Conservation (phyloP, 129 eudicot species). For the Escallonia rubra region DNA sequence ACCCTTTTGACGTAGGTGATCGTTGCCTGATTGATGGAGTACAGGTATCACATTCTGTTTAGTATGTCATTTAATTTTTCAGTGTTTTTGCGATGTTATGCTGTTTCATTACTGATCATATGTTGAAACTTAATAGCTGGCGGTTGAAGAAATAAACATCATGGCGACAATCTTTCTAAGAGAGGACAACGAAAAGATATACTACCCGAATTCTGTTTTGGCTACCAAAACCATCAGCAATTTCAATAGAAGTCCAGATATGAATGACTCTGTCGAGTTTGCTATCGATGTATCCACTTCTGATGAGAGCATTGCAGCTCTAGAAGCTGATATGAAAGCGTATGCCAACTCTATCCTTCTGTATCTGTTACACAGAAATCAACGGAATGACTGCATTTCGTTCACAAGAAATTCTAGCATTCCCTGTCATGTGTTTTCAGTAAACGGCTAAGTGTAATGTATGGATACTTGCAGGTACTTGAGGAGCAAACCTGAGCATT, state of each 20-base stretch:
- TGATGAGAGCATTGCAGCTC: conserved; percentile 43
- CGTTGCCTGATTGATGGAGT: conserved; percentile 70
- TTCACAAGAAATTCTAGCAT: background rate
- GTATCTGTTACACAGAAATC: too few relatives aligned
- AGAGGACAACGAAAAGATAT: conserved; percentile 63
- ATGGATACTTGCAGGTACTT: background rate
- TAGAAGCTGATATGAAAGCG: conserved; percentile 51
- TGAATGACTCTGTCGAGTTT: conserved; percentile 62
- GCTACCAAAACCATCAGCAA: conserved; percentile 70
- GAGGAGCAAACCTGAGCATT: background rate
- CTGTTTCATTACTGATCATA: too few relatives aligned
- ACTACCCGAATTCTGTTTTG: conserved; percentile 62
- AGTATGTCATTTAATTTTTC: too few relatives aligned
- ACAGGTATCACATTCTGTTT: conserved; percentile 29
- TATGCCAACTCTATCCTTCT: conserved; percentile 18
- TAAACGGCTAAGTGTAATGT: too few relatives aligned
- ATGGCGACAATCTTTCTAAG: conserved; percentile 63
- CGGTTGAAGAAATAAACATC: conserved; percentile 38
- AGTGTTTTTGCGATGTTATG: too few relatives aligned
- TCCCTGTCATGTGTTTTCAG: background rate
- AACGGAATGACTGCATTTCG: too few relatives aligned
- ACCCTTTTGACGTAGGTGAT: conserved; percentile 70
- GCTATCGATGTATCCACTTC: conserved; percentile 63
- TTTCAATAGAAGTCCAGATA: conserved; percentile 71
- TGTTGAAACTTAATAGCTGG: conserved; percentile 34